A percentile compares a stretch with the other conserved stretches of the same genome.
Evolutionary conservation across 139 green algal species (phyloP).

Genomic region (Dunaliella primolecta): DNA sequence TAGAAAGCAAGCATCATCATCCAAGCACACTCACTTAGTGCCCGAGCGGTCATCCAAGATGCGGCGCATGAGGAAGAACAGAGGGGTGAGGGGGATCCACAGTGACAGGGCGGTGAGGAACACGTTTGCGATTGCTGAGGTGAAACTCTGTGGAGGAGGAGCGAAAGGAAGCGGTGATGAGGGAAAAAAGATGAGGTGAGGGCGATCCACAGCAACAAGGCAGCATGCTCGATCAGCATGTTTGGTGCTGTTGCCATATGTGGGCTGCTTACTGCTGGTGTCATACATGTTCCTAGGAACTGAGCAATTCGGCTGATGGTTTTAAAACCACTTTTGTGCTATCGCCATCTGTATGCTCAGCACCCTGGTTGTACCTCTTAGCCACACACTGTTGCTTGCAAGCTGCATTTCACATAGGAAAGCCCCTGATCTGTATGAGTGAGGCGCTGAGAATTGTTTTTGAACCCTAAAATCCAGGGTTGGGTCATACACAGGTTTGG

Average conservation of each 20-base stretch:
- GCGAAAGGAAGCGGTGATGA: background rate
- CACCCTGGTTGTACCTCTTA: no score
- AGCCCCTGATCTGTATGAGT: no score
- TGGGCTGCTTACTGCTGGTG: background rate
- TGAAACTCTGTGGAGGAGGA: slow-evolving; percentile 1
- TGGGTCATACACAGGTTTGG: no score
- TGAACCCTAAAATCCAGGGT: no score
- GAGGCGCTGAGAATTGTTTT: no score
- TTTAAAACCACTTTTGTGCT: no score
- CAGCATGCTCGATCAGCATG: background rate
- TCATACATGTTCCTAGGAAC: no score
- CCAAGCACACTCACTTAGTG: slow-evolving; percentile 27
- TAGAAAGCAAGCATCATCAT: no score
- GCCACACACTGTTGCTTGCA: no score
- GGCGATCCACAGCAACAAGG: background rate
- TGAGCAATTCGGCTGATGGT: no score
- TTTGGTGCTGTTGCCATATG: background rate
- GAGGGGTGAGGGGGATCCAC: slow-evolving; percentile 82
- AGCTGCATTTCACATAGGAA: no score
- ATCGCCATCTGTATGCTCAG: no score
- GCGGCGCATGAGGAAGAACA: slow-evolving; percentile 70
- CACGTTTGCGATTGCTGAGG: slow-evolving; percentile 29
- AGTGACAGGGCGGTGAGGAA: slow-evolving; percentile 56
- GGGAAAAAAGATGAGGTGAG: background rate
- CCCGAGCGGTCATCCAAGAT: slow-evolving; percentile 48